Evolutionary conservation across 768 basidiomycete genomes (phyloP).

Genomic region (Cubamyces lactineus): DNA sequence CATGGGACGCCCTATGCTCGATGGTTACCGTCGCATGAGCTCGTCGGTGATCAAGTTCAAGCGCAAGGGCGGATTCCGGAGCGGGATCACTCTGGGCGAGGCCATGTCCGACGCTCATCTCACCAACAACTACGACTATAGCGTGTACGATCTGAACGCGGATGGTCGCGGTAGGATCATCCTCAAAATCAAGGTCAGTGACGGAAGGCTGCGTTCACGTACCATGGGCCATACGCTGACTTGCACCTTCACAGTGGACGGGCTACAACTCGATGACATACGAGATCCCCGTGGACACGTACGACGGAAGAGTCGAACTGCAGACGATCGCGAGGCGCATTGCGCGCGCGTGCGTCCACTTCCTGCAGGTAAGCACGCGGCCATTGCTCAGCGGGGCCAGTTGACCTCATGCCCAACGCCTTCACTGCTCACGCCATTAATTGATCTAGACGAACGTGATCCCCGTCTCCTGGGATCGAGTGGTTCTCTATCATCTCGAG

Average conservation of each 20-base stretch:
- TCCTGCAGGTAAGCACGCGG: conserved; percentile 58
- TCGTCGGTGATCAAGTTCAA: conserved; percentile 69
- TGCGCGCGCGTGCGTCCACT: conserved; percentile 72
- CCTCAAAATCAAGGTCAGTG: conserved; percentile 62
- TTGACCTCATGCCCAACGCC: not conserved
- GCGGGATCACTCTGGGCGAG: conserved; percentile 69
- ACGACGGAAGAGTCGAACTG: conserved; percentile 65
- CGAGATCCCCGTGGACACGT: conserved; percentile 71
- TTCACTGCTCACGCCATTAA: conserved; percentile 4
- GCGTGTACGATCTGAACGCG: conserved; percentile 65
- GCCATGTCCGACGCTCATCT: conserved; percentile 66
- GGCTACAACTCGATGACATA: conserved; percentile 74
- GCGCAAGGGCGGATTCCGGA: conserved; percentile 66
- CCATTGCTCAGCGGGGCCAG: not conserved
- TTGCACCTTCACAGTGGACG: conserved; percentile 53
- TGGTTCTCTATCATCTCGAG: conserved; percentile 72
- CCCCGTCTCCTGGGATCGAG: conserved; percentile 68
- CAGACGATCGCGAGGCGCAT: conserved; percentile 70
- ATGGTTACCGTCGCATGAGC: conserved; percentile 53
- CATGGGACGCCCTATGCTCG: conserved; percentile 28
- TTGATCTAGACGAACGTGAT: conserved; percentile 62
- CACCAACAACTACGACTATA: conserved; percentile 65
- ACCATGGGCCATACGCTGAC: conserved; percentile 10
- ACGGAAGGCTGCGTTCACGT: not conserved
- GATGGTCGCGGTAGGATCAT: conserved; percentile 61